These are phyloP conservation scores for Tulasnella sp. DNA, from an alignment of 768 basidiomycete species.

Conservation along the genomic window DNA sequence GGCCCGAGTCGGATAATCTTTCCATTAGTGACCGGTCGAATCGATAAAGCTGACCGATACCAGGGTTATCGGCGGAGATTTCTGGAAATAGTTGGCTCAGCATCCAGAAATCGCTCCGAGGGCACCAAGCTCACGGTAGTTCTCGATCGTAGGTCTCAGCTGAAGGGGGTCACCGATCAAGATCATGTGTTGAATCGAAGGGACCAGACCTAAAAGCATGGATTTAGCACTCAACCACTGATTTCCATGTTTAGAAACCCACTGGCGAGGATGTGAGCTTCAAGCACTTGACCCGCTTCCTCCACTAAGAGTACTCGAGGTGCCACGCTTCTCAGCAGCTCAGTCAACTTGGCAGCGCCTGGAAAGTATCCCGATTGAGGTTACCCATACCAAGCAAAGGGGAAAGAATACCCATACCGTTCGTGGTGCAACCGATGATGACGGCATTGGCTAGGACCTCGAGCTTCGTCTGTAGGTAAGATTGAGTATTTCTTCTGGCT, in stretches of 20 bases:
- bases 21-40: slow-evolving; percentile 76
- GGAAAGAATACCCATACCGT: slow-evolving; percentile 37
- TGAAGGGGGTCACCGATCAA: slow-evolving; percentile 61
- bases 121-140: background rate
- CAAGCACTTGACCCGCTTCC: slow-evolving; percentile 75
- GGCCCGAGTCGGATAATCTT: slow-evolving; percentile 46
- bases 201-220: slow-evolving; percentile 40
- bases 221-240: background rate
- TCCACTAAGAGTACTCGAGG: slow-evolving; percentile 60
- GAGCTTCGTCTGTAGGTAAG: slow-evolving; percentile 46
- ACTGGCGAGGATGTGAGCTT: slow-evolving; percentile 58
- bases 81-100: background rate
- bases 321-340: slow-evolving; percentile 49
- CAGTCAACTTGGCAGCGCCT: slow-evolving; percentile 63
- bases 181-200: slow-evolving; percentile 61
- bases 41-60: slow-evolving; percentile 47
- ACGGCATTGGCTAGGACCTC: slow-evolving; percentile 47
- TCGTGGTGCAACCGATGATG: slow-evolving; percentile 71
- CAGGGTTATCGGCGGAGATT: slow-evolving; percentile 38
- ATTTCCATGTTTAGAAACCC: slow-evolving; percentile 2
- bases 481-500: background rate
- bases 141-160: slow-evolving; percentile 59
- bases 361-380: background rate
- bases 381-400: background rate
- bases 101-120: slow-evolving; percentile 27